Evolutionary conservation across 2,329 filamentous ascomycete genomes (phyloP), one percentile per base, ranked within the genome.

Genomic region (Apiospora kogelbergensis): DNA sequence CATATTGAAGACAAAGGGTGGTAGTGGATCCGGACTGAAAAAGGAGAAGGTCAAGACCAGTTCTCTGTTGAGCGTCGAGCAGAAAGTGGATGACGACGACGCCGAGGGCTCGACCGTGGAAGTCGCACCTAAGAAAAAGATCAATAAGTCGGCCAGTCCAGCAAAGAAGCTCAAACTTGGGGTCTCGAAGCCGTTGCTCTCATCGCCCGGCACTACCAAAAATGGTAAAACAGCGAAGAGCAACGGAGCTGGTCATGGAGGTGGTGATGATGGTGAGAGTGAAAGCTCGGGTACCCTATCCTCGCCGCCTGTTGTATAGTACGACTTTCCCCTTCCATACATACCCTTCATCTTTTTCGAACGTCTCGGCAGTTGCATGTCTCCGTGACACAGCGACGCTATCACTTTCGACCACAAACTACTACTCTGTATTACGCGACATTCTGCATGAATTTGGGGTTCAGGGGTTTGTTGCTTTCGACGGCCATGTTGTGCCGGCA

Each of bases 241-340:
- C 3, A 71, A 46, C 45, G 60, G 70, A 37, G 64, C 57, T 22
- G 70, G 70, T 65, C 70, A 72, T 67, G 67, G 67, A 41, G 71
- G 66, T 48, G 74, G 73, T 60, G 81, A 82, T 22, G 86, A 88
- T 63, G 83, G 79, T 53, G 84, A 84, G 71, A 88, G 86, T 20
- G 87, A 89, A 74, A 88, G 86, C 48, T 88, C 86, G 0, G 87
- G 84, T 22, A 85, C 85, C 0, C 76, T 88, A 70, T 89, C 87
- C 0, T 88, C 87, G 20, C 87, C 87, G 22, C 85, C 85, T 3
- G 76, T 73, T 63, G 73, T 75, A 71, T 77, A 72, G 71, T 65
- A 41, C 26, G 37, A 4, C 20, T 60, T 37, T 2, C 30, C 7
- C 17, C 53, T 48, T 33, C 26, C 44, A 64, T 33, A 46, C 44